Conservation (phyloP, 306 rosid species). For the Dalbergia cochinchinensis region DNA sequence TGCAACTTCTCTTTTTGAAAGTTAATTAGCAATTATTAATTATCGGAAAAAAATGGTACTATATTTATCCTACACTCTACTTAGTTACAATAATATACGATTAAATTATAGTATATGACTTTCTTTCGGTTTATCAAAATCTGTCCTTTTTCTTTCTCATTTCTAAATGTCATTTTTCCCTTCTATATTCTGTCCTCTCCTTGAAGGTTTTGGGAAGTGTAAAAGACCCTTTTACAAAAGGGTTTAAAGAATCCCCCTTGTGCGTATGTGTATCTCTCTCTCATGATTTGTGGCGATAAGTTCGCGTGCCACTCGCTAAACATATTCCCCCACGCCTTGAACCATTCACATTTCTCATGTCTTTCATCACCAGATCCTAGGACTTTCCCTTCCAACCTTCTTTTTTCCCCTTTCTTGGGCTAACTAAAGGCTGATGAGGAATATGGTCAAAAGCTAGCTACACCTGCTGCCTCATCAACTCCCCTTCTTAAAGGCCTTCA, state of each 20-base stretch:
- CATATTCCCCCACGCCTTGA: constrained; percentile 94
- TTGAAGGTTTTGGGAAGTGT: constrained; percentile 67
- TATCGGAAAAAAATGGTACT: too few relatives aligned
- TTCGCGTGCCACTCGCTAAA: constrained; percentile 81
- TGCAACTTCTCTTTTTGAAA: too few relatives aligned
- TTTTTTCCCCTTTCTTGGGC: constrained; percentile 36
- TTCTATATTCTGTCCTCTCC: constrained; percentile 23
- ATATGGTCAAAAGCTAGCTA: constrained; percentile 56
- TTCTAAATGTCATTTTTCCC: constrained; percentile 23
- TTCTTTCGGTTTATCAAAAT: too few relatives aligned
- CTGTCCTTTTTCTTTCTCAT: background rate
- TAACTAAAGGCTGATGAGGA: constrained; percentile 33
- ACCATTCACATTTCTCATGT: constrained; percentile 54
- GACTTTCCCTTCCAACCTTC: constrained; percentile 52
- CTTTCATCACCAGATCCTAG: constrained; percentile 89
- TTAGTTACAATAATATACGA: too few relatives aligned
- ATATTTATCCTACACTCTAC: too few relatives aligned
- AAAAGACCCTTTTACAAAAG: constrained; percentile 51
- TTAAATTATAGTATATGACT: too few relatives aligned
- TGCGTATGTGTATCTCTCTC: constrained; percentile 33
- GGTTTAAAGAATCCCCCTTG: constrained; percentile 23
- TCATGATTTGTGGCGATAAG: constrained; percentile 93
- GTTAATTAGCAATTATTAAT: too few relatives aligned
- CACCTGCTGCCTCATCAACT: background rate
- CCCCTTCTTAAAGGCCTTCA: constrained; percentile 25